phyloP scores from a whole-genome alignment of 768 basidiomycete genomes.

The Trametes coccinea region DNA sequence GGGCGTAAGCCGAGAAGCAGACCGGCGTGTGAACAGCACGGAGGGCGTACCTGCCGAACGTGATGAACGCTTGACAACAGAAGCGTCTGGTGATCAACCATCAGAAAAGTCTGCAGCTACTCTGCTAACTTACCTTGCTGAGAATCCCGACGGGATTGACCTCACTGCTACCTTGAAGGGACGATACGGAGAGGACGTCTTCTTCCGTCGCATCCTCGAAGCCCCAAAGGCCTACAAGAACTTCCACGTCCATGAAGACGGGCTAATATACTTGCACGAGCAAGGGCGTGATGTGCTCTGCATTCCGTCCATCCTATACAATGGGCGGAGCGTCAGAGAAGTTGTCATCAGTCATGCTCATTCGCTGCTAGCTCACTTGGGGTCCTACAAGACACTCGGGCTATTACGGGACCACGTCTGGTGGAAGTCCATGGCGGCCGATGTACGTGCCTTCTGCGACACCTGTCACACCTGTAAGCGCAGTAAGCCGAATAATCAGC shows the following conservation, averaged over 20 bases:
- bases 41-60: too few species aligned
- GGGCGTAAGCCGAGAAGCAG: too few species aligned
- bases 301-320: conserved; percentile 30
- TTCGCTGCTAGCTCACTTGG: conserved; percentile 40
- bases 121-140: too few species aligned
- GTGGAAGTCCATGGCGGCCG: conserved; percentile 33
- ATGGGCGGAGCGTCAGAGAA: conserved; percentile 28
- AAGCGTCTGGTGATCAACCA: too few species aligned
- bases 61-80: too few species aligned
- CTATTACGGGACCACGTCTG: conserved; percentile 37
- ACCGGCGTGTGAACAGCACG: too few species aligned
- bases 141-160: not conserved
- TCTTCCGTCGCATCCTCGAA: conserved; percentile 31
- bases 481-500: conserved; percentile 19
- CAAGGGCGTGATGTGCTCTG: not conserved
- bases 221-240: conserved; percentile 29
- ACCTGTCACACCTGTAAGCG: conserved; percentile 17
- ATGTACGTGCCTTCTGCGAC: conserved; percentile 30
- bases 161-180: conserved; percentile 18
- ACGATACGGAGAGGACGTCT: conserved; percentile 32
- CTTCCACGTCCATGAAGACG: conserved; percentile 29
- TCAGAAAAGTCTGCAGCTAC: not conserved
- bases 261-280: conserved; percentile 23
- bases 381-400: conserved; percentile 34
- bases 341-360: conserved; percentile 39